Evolutionary conservation across 805 yeast genomes (phyloP), one percentile per base, ranked within the genome.

Genomic region (Wickerhamomyces queroliae): DNA sequence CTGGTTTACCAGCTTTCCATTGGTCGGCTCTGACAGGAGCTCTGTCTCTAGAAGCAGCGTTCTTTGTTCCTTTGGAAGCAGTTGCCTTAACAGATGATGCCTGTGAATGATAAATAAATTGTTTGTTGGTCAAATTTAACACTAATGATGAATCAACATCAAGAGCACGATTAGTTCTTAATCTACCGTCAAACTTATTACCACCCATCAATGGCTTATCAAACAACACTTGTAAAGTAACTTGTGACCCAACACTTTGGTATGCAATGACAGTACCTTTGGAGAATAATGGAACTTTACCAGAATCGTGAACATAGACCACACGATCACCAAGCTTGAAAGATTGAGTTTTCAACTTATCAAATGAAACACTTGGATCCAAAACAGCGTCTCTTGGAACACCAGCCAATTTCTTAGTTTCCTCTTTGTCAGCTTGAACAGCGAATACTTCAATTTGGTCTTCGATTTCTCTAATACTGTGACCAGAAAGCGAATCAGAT

Each of bases 251-350:
- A 26, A 77, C 70, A 49, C 80, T 76, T 26, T 77, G 71, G 31
- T 86, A 87, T 8, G 84, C 82, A 36, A 86, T 83, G 39, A 93
- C 95, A 1, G 96, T 89, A 58, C 99, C 99, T 53, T 83, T 83
- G 20, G 86, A 73, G 56, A 83, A 88, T 41, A 81, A 63, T 21
- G 96, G 95, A 13, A 90, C 95, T 55, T 86, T 88, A 37, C 98
- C 98, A 19, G 85, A 78, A 50, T 81, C 85, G 50, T 83, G 83
- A 18, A 88, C 84, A 49, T 86, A 89, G 19, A 85, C 74, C 23
- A 93, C 87, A 44, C 99, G 76, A 55, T 93, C 97, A 52, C 99
- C 99, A 18, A 93, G 69, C 22, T 74, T 72, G 57, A 93, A 93
- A 34, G 70, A 64, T 65, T 93, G 99, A 30, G 72, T 70, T 40